Evolutionary conservation across 139 green algal genomes (phyloP), one percentile per base, ranked within the genome.

Genomic region (Edaphochlamys debaryana): DNA sequence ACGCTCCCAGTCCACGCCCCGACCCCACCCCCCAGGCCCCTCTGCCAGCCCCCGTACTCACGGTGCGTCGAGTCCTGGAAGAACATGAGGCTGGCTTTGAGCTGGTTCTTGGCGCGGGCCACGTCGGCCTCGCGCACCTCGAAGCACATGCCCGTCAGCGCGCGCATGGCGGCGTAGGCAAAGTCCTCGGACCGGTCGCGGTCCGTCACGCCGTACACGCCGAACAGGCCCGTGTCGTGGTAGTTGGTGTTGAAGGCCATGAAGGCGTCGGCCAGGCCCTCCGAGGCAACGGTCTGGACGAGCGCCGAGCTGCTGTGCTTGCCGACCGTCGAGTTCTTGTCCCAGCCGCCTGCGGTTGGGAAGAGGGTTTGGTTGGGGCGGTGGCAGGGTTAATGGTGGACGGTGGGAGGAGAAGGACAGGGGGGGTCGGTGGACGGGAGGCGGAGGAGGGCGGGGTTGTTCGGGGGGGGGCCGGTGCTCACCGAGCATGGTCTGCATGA

Each of bases 211-310:
- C 93, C 95, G 79, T 97, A 97, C 67, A 99, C 92, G 69, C 97
- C 97, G 87, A 99, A 99, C 63, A 99, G 91, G 27, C 97, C 97
- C 9, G 96, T 95, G 92, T 99, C 98, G 52, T 96, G 93, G 91
- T 99, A 99, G 90, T 95, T 96, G 68, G 95, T 98, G 94, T 98
- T 98, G 92, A 98, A 99, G 37, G 96, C 93, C 93, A 98, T 99
- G 92, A 94, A 98, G 54, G 89, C 93, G 71, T 98, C 91, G 3
- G 90, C 93, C 80, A 99, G 87, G n/a, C 86, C 84, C 87, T 99
- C 98, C 40, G 88, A 71, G 6, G 97, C 93, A 37, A 99, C 84
- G 22, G 86, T 88, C 90, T 98, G 94, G 3, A 94, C 95, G 56
- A 99, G 87, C 71, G 88, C 71, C 76, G 92, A 96, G 77, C 84